Evolutionary conservation across 768 basidiomycete genomes (phyloP), one percentile per base, ranked within the genome.

Genomic region (Antrodiella citrinella): DNA sequence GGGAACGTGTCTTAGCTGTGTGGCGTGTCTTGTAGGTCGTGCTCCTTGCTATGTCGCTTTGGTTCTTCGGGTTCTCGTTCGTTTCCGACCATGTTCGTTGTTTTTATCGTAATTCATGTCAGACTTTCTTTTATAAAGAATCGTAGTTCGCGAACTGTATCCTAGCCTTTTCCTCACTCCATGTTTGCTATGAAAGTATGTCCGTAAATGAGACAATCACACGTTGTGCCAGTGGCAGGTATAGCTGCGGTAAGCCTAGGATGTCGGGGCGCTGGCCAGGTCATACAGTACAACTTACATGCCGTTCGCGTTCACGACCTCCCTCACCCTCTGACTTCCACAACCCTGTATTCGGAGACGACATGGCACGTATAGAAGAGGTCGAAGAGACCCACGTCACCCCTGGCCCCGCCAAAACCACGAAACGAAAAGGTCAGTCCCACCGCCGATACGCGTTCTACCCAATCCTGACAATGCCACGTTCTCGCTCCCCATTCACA

Each of bases 361-460:
- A 35, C 7, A 35, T 35, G 30, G 40, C 51, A 42, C 24, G 44
- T 22, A 60, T 60, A 55, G 59, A 57, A 18, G 47, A 45, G 19
- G 55, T 59, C 42, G 51, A 61, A 35, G 57, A 59, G 40, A 41
- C 54, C 21, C n/a, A 46, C 30, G 41, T 45, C 47, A n/a, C 54
- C 13, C 41, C 18, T 42, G 19, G 51, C 15, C 39, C 49, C 40
- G 13, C 35, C 48, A 21, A 26, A 30, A 40, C 48, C 25, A 54
- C 35, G 26, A 40, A 47, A 45, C 49, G 46, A 9, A 45, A 26
- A 48, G 46, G 47, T 54, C 26, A 46, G 48, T 20, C 24, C 23
- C 26, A 9, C 11, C 11, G 20, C 13, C 12, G 9, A 4, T 38
- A n/a, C n/a, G n/a, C n/a, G n/a, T n/a, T n/a, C n/a, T n/a, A n/a